phyloP scores from a whole-genome alignment of 108 stramenopile genomes.

The Nannochloropsis salina region DNA sequence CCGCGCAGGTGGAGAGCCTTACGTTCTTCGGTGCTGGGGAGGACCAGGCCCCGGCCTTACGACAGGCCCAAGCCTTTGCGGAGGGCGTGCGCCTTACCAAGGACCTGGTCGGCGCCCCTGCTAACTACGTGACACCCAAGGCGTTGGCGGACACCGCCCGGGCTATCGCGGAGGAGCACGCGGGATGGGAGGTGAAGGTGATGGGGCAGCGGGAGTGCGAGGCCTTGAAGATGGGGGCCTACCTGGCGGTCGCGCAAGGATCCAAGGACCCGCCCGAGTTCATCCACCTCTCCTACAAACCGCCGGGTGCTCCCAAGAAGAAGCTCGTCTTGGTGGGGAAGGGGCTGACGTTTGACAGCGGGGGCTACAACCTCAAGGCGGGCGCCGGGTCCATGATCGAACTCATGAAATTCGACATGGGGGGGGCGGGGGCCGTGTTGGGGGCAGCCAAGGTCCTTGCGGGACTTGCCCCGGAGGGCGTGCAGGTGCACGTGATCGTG shows the following conservation, averaged over 20 bases:
- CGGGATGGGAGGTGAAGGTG: constrained; percentile 32
- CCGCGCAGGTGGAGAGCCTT: constrained; percentile 21
- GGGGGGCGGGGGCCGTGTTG: constrained; percentile 74
- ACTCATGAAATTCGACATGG: constrained; percentile 99
- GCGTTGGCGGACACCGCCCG: constrained; percentile 75
- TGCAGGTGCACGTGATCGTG: constrained; percentile 52
- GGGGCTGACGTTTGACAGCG: constrained; percentile 94
- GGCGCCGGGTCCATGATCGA: constrained; percentile 80
- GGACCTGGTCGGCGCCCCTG: constrained; percentile 95
- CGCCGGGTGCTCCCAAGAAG: constrained; percentile 45
- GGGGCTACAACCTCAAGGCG: constrained; percentile 99
- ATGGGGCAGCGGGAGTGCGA: constrained; percentile 29
- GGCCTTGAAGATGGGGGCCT: constrained; percentile 81
- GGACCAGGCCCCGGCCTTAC: not conserved
- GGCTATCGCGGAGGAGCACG: constrained; percentile 66
- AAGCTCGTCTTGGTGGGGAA: constrained; percentile 86
- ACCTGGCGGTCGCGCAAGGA: constrained; percentile 82
- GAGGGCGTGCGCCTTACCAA: constrained; percentile 57
- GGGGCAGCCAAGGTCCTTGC: constrained; percentile 68
- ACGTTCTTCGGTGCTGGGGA: constrained; percentile 21
- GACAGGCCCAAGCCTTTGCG: constrained; percentile 25
- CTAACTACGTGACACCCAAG: constrained; percentile 80
- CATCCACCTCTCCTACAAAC: constrained; percentile 87
- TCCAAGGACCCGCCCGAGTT: constrained; percentile 85
- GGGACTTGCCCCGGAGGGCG: constrained; percentile 34